phyloP scores from a whole-genome alignment of 805 yeast genomes.

The Yarrowia sp. region DNA sequence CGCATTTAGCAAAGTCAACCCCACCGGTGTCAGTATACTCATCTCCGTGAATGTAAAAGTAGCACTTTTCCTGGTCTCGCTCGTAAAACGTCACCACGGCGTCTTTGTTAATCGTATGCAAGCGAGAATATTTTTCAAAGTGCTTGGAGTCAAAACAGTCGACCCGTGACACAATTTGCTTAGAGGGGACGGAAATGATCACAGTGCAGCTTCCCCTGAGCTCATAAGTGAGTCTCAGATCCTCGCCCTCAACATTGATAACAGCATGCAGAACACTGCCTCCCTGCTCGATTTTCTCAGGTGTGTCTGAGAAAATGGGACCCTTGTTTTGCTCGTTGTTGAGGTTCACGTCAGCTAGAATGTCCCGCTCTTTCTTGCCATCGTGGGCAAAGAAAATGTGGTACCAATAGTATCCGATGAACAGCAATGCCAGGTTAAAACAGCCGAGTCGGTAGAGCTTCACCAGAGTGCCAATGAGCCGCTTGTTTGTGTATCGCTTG shows the following conservation, averaged over 20 bases:
- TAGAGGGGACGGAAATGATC: neutral
- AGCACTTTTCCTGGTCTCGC: neutral
- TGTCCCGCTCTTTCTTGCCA: neutral
- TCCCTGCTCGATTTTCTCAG: neutral
- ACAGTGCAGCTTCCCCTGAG: conserved; percentile 1
- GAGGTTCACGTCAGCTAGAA: neutral
- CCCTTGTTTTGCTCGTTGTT: neutral
- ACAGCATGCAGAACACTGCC: conserved; percentile 1
- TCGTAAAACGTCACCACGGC: conserved; percentile 1
- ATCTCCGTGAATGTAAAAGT: neutral
- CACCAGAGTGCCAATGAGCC: neutral
- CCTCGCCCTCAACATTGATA: neutral
- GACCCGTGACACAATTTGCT: neutral
- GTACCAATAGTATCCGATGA: conserved; percentile 14
- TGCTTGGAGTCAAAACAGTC: conserved; percentile 8
- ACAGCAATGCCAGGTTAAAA: neutral
- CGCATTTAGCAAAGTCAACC: conserved; percentile 14
- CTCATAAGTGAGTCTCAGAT: neutral
- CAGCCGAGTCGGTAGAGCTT: neutral
- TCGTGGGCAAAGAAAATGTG: neutral
- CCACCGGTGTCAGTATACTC: conserved; percentile 2
- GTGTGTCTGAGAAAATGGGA: neutral
- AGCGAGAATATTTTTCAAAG: neutral
- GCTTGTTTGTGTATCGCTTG: neutral
- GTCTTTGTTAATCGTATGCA: neutral